Evolutionary conservation across 164 flowering plant species (phyloP), one percentile per base, ranked within the genome.

Genomic region (Tetrastigma voinierianum): DNA sequence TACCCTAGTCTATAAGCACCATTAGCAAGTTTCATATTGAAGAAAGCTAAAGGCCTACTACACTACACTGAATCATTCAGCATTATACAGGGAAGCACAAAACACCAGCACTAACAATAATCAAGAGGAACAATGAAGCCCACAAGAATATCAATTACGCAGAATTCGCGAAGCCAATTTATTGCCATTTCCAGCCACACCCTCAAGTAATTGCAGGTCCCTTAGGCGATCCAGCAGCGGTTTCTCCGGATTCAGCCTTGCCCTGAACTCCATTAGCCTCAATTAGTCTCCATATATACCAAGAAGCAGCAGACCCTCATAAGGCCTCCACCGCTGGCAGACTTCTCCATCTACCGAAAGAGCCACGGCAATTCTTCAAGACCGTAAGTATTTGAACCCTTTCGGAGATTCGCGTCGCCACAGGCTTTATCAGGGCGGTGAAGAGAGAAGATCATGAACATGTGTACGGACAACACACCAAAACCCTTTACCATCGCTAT

Each of bases 291-390:
- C 58, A 55, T 32, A 55, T 55, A 55, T 55, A 55, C 58, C 58
- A 55, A 11, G 58, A 55, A 2, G 58, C 25, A 21, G 21, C 58
- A 9, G 58, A 55, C 25, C 58, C n/a, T n/a, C 1, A 19, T 55
- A 55, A 25, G 58, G 58, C 32, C 58, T 11, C 58, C 58, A 55
- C 23, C 23, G 21, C 58, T 55, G 40, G 40, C 58, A 55, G 32
- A 55, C 58, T 21, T 25, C 58, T 55, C 58, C 58, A 55, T 55
- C n/a, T 55, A 40, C 58, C 58, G 58, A 55, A 11, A 40, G 58
- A 40, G 58, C 32, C 58, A 15, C 14, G 58, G 58, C 58, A 55
- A 55, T 32, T 55, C 15, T 32, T 55, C 58, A 25, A 55, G 13
- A 19, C 32, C 32, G 23, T 21, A 55, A 55, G 14, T 12, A 55